Percentiles rank a stretch among this genome's conserved stretches.
Evolutionary conservation across 225 moss, liverwort and hornwort species (phyloP).

Genomic region (Bryoerythrophyllum caledonicum): DNA sequence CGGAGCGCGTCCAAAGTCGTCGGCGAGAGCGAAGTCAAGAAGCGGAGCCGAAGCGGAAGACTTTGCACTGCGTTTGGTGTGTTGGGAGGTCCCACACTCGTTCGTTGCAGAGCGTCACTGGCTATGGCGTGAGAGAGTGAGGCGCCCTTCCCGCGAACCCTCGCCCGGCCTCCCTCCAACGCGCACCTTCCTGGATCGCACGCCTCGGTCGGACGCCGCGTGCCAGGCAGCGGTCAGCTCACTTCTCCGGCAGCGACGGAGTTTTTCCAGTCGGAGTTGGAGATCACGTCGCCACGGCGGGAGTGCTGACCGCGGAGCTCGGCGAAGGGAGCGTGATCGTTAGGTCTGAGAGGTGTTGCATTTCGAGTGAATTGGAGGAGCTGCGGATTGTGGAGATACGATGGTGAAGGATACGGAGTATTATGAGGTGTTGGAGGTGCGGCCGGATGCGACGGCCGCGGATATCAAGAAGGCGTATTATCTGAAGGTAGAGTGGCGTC

Average conservation of each 20-base stretch:
- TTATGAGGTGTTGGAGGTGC: conserved; percentile 49
- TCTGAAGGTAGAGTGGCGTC: conserved; percentile 26
- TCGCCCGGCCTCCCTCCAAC: not conserved
- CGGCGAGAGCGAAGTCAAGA: not conserved
- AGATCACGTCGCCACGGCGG: conserved; percentile 1
- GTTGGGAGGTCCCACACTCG: no score
- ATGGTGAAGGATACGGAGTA: conserved; percentile 56
- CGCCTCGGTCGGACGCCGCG: not conserved
- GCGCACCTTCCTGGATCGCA: not conserved
- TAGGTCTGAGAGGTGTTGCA: not conserved
- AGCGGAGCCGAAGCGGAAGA: not conserved
- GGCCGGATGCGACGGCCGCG: conserved; percentile 41
- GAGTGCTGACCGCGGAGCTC: no score
- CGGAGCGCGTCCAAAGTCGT: not conserved
- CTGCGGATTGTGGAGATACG: conserved; percentile 1
- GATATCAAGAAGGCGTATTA: conserved; percentile 47
- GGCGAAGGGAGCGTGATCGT: not conserved
- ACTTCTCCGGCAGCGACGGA: not conserved
- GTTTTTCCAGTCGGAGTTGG: not conserved
- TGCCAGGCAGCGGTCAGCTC: not conserved
- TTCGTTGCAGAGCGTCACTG: not conserved
- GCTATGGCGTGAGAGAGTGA: conserved; percentile 1
- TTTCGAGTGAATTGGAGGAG: conserved; percentile 3
- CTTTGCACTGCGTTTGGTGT: not conserved
- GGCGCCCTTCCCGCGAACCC: not conserved